Evolutionary conservation across 2,329 filamentous ascomycete genomes (phyloP), one percentile per base, ranked within the genome.

Genomic region (Penicillium thymicola): DNA sequence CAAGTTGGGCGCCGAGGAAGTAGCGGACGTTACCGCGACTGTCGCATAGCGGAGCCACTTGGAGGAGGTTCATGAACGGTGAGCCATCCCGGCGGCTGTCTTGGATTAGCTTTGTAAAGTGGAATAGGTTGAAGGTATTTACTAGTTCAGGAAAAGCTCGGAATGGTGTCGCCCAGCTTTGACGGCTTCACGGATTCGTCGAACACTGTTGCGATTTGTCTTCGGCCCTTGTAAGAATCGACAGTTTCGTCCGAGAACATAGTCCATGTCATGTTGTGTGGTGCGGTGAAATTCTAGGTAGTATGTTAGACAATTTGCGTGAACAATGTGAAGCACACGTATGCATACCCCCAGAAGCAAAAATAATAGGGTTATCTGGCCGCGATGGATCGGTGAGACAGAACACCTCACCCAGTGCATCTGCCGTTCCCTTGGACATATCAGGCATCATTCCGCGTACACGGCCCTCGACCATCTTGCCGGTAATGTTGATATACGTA

Each of bases 61-160:
- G 89, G 21, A 90, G 77, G 2, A 91, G 78, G 60, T 90, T 91
- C 81, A 90, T 86, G 67, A 91, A 90, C 0, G 87, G 87, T 0
- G 86, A 88, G 0, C 88, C 88, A 65, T 91, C 88, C 14, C 88
- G 83, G 25, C 87, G 83, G 65, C 82, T 84, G 59, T 38, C 9
- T 38, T 9, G 18, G 38, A 2, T 28, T 23, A n/a, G n/a, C 13
- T 13, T 8, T 9, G 11, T 0, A 25, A 4, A 43, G 3, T 13
- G 0, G 11, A 13, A 13, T 30, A 5, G 3, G 25, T 16, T 14
- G 4, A 25, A 40, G 25, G 9, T 5, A 71, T 80, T 66, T 73
- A 84, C 81, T 89, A 92, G 71, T 92, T 92, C 36, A 92, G 74
- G 54, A 92, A 85, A 0, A 89, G 83, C 65, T 92, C 89, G 54